A percentile compares a stretch with the other conserved stretches of the same genome.
Conservation (phyloP, 2,329 filamentous ascomycete genomes). For the Exophiala mesophila region DNA sequence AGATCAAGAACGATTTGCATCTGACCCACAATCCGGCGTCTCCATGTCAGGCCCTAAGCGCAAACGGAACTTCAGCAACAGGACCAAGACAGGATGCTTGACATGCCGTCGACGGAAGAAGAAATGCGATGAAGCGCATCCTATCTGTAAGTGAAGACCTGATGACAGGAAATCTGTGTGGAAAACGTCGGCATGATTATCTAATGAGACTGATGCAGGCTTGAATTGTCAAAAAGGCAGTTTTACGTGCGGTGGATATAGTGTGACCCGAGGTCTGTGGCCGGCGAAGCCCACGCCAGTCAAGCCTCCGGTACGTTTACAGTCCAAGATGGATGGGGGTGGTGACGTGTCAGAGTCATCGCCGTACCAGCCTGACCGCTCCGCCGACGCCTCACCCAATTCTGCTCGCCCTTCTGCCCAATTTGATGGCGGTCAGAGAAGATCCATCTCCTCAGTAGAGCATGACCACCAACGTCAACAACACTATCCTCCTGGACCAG, state of each 20-base stretch:
- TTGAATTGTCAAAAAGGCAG: slow-evolving; percentile 87
- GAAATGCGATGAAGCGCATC: slow-evolving; percentile 94
- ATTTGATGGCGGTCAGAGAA: slow-evolving; percentile 41
- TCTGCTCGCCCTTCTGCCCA: slow-evolving; percentile 25
- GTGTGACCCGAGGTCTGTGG: slow-evolving; percentile 68
- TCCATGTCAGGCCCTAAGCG: slow-evolving; percentile 38
- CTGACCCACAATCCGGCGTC: slow-evolving; percentile 29
- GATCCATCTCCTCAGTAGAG: slow-evolving; percentile 31
- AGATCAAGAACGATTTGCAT: slow-evolving; percentile 30
- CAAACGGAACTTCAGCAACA: slow-evolving; percentile 71
- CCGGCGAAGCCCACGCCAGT: slow-evolving; percentile 66
- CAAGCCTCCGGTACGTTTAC: slow-evolving; percentile 65
- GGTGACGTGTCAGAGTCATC: slow-evolving; percentile 30
- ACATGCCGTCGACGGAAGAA: slow-evolving; percentile 91
- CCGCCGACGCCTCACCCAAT: slow-evolving; percentile 11
- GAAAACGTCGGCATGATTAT: too few species aligned
- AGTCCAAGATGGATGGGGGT: slow-evolving; percentile 67
- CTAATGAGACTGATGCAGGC: too few species aligned
- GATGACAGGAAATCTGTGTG: too few species aligned
- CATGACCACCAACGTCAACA: slow-evolving; percentile 40
- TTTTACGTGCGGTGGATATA: slow-evolving; percentile 85
- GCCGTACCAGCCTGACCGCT: slow-evolving; percentile 5
- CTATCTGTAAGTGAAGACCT: slow-evolving; percentile 64
- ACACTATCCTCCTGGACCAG: slow-evolving; percentile 33
- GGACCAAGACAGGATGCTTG: slow-evolving; percentile 92